Percentiles rank a stretch among this genome's conserved stretches.
phyloP scores from a whole-genome alignment of 345 rosid species.

The Eucalyptus curtisii region DNA sequence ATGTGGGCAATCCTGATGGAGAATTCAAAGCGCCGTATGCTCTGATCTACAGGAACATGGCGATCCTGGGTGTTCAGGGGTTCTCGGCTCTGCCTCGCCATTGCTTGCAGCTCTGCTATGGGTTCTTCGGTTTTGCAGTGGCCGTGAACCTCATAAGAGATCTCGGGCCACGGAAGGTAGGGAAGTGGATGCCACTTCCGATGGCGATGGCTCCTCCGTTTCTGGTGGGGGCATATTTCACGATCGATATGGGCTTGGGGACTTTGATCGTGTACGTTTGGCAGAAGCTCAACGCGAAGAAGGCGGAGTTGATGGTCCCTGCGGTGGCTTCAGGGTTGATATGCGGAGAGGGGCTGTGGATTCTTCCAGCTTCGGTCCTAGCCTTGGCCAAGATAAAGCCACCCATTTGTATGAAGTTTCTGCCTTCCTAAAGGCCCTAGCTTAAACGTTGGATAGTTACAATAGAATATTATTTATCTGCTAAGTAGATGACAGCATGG shows the following conservation, averaged over 20 bases:
- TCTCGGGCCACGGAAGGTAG: conserved; percentile 39
- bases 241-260: conserved; percentile 83
- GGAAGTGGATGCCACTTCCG: conserved; percentile 83
- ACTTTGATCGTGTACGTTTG: conserved; percentile 48
- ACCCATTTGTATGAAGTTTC: conserved; percentile 86
- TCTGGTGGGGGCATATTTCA: conserved; percentile 84
- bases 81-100: conserved; percentile 54
- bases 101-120: conserved; percentile 50
- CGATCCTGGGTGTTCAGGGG: conserved; percentile 44
- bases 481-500: not conserved
- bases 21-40: conserved; percentile 92
- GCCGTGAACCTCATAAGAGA: conserved; percentile 56
- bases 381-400: conserved; percentile 76
- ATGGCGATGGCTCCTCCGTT: conserved; percentile 87
- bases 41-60: conserved; percentile 85
- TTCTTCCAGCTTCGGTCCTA: conserved; percentile 70
- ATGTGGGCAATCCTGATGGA: conserved; percentile 81
- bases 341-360: conserved; percentile 94
- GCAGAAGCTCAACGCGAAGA: conserved; percentile 50
- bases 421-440: conserved; percentile 16
- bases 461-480: not conserved
- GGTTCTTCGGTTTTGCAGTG: conserved; percentile 74
- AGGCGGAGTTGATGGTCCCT: conserved; percentile 72
- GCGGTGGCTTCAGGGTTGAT: conserved; percentile 84
- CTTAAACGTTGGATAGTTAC: not conserved